Base-by-base conservation (phyloP, 140 eudicot species). In the Oenanthe javanica region DNA sequence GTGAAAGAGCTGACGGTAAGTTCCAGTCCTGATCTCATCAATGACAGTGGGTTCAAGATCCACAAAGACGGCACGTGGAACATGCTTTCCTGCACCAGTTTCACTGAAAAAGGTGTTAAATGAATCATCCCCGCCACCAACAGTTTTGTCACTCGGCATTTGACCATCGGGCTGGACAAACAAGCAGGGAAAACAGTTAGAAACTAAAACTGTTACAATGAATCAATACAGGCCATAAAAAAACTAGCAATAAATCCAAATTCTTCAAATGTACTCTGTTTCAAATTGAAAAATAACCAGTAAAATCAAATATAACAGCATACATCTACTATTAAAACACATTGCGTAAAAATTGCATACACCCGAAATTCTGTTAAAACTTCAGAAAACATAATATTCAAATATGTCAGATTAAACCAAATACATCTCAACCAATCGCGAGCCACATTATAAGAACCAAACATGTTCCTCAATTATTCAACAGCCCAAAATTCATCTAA, bases 81-180 rank as follows among this genome's bases (percentile, higher is more conserved):
- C 97, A 7, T 92, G 97, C 88, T 92, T 90, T 50, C 97, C 97
- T 0, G 93, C 91, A 79, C 97, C 95, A 27, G 97, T 92, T 83
- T 92, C 97, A 79, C 97, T 92, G 85, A 92, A 92, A 72, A 92
- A 92, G 74, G 97, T 92, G 95, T 92, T 92, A 87, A 92, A 92
- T 59, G 95, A 94, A 84, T 92, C 97, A 78, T 92, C 95, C 47
- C 95, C 97, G 63, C 97, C 97, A 16, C 95, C 95, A 43, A 92
- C 81, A 9, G 95, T 92, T 82, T 84, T 88, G 87, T 90, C 97
- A 85, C 95, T 85, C 0, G 93, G 95, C 97, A 92, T 92, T 84
- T 92, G 97, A 54, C 97, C 97, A 92, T 92, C 95, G 71, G 97
- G 91, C 97, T 92, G 88, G 27, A 73, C 38, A 43, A 73, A 21